Conservation (phyloP, 805 yeast species). For the Priceomyces medius region DNA sequence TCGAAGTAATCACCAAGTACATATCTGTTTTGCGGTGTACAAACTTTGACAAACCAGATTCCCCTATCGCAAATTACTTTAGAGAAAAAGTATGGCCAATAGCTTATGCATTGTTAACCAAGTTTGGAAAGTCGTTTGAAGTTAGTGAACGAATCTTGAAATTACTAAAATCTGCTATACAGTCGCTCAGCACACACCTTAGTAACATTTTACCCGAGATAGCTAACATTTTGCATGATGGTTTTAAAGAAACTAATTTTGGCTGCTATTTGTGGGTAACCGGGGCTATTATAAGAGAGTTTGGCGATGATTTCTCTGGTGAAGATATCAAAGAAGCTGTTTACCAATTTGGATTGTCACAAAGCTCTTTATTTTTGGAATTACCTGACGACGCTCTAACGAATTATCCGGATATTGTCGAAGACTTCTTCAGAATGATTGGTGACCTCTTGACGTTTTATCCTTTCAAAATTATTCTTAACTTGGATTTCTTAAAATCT, state of each 20-base stretch:
- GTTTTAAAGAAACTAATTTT: slow-evolving; percentile 63
- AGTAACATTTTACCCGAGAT: slow-evolving; percentile 60
- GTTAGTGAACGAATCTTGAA: slow-evolving; percentile 77
- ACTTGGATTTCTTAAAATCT: slow-evolving; percentile 47
- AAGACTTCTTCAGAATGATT: slow-evolving; percentile 83
- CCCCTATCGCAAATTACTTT: slow-evolving; percentile 54
- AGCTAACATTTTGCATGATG: slow-evolving; percentile 64
- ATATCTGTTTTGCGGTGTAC: slow-evolving; percentile 55
- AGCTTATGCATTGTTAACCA: slow-evolving; percentile 45
- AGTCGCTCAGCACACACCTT: slow-evolving; percentile 57
- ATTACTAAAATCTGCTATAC: slow-evolving; percentile 62
- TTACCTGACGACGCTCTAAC: slow-evolving; percentile 27
- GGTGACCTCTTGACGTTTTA: slow-evolving; percentile 74
- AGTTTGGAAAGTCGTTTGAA: slow-evolving; percentile 56
- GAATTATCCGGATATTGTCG: slow-evolving; percentile 66
- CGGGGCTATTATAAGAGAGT: slow-evolving; percentile 76
- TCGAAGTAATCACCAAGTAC: slow-evolving; percentile 66
- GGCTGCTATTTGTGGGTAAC: slow-evolving; percentile 93
- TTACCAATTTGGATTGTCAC: slow-evolving; percentile 73
- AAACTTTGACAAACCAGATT: slow-evolving; percentile 33
- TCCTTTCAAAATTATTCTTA: slow-evolving; percentile 51
- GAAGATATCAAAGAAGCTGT: slow-evolving; percentile 55
- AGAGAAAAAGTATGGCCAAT: slow-evolving; percentile 61
- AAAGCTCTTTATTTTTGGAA: slow-evolving; percentile 56
- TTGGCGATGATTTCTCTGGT: slow-evolving; percentile 52